Conservation (phyloP, 2,329 filamentous ascomycete genomes). For the Colletotrichum sp. region DNA sequence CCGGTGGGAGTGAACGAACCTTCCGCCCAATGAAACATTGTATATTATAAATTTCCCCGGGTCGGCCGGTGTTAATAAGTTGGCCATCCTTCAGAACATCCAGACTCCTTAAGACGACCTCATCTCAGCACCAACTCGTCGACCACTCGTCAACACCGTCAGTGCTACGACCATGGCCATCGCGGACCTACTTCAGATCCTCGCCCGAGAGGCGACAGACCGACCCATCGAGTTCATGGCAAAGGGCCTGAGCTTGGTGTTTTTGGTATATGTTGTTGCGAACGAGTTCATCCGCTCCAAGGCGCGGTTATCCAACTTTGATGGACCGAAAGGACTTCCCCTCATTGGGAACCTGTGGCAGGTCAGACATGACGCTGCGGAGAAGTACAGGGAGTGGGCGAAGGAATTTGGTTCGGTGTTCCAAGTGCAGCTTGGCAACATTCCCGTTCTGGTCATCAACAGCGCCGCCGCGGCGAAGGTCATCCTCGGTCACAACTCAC, state of each 20-base stretch:
- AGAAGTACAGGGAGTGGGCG: conserved; percentile 33
- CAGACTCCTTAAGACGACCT: background rate
- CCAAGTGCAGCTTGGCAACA: conserved; percentile 39
- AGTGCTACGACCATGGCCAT: conserved; percentile 27
- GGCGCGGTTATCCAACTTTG: conserved; percentile 49
- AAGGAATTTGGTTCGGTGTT: conserved; percentile 33
- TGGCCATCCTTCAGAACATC: background rate
- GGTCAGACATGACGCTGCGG: conserved; percentile 52
- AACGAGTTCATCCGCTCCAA: conserved; percentile 52
- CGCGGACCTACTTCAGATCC: conserved; percentile 25
- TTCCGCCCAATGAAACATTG: background rate
- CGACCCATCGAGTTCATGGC: conserved; percentile 25
- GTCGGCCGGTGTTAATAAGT: background rate
- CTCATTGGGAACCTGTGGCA: conserved; percentile 61
- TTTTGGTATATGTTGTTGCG: conserved; percentile 48
- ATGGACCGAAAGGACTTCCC: conserved; percentile 55
- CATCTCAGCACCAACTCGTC: background rate
- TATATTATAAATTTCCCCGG: background rate
- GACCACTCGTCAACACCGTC: background rate
- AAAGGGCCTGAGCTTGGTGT: conserved; percentile 15
- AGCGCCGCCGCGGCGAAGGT: conserved; percentile 68
- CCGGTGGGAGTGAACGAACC: background rate
- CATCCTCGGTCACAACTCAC: conserved; percentile 71
- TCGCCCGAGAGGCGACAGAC: conserved; percentile 20
- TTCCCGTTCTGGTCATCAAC: conserved; percentile 71